phyloP scores from a whole-genome alignment of 2,329 filamentous ascomycete genomes.

The Colletotrichum cuscutae region DNA sequence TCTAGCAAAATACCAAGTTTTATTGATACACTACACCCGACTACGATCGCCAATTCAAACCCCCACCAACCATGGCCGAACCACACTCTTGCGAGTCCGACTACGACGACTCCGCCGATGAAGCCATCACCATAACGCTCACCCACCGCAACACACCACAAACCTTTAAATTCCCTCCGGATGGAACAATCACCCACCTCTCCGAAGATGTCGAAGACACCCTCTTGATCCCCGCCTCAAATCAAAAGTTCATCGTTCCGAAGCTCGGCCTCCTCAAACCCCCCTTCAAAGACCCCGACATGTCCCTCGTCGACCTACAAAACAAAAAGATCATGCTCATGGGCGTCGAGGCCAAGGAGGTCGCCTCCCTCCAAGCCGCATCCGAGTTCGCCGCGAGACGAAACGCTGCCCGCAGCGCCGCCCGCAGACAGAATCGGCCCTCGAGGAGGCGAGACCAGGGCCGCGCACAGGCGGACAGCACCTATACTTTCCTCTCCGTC shows the following conservation, averaged over 20 bases:
- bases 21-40: not conserved
- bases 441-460: constrained; percentile 49
- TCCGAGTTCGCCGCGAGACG: constrained; percentile 58
- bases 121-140: constrained; percentile 54
- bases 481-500: constrained; percentile 85
- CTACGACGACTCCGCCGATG: constrained; percentile 35
- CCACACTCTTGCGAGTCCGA: constrained; percentile 25
- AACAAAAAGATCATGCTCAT: constrained; percentile 73
- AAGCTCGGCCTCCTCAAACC: constrained; percentile 73
- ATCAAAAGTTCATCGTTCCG: constrained; percentile 76
- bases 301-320: constrained; percentile 59
- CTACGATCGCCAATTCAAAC: not conserved
- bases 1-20: constrained; percentile 35
- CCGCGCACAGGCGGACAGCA: constrained; percentile 63
- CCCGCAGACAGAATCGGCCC: constrained; percentile 45
- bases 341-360: constrained; percentile 69
- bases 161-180: constrained; percentile 54
- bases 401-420: constrained; percentile 52
- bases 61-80: constrained; percentile 32
- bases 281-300: constrained; percentile 68
- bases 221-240: constrained; percentile 68
- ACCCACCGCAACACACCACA: constrained; percentile 58
- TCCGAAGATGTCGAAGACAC: constrained; percentile 65
- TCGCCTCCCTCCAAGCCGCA: constrained; percentile 64
- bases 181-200: constrained; percentile 66